Conservation (phyloP, 805 yeast genomes). For the Cephaloascus albidus region DNA sequence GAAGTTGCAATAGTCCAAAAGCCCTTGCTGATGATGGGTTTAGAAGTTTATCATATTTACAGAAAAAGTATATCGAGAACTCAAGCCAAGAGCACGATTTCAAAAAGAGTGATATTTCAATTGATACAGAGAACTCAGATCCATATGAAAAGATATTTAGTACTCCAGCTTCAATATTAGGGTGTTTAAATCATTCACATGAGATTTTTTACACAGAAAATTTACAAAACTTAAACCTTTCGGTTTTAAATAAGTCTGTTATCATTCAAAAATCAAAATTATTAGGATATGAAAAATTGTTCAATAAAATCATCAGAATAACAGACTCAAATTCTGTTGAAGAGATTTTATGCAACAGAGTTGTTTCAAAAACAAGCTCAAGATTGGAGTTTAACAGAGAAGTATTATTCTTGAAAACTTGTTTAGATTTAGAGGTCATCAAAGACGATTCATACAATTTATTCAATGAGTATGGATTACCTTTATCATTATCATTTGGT, state of each 20-base stretch:
- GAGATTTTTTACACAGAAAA: background rate
- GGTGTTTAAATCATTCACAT: background rate
- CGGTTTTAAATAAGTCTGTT: background rate
- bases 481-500: background rate
- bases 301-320: background rate
- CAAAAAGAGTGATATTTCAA: background rate
- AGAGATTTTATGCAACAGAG: background rate
- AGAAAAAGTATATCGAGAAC: constrained; percentile 1
- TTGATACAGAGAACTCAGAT: background rate
- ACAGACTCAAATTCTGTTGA: background rate
- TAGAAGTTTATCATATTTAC: constrained; percentile 7
- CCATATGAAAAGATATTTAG: background rate
- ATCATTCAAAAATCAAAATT: background rate
- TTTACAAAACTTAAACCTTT: background rate
- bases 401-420: background rate
- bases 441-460: background rate
- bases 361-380: background rate
- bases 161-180: background rate
- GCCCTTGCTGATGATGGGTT: constrained; percentile 8
- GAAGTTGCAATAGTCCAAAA: constrained; percentile 1
- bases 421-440: background rate
- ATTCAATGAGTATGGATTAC: background rate
- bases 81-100: background rate
- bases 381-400: constrained; percentile 1
- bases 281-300: background rate